Evolutionary conservation across 768 basidiomycete genomes (phyloP).

Genomic region (Lentinula edodes): DNA sequence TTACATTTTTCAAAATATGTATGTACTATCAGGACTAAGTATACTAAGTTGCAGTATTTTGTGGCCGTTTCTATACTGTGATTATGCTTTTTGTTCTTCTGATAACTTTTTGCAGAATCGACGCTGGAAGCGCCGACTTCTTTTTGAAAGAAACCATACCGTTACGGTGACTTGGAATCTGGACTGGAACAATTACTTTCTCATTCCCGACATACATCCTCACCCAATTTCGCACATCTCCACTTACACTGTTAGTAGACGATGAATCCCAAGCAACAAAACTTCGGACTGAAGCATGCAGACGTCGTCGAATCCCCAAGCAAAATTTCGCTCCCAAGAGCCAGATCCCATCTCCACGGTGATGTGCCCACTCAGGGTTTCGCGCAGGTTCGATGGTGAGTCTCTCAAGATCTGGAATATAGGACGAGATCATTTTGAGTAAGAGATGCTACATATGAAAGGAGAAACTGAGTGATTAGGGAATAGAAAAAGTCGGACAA

Average conservation of each 20-base stretch:
- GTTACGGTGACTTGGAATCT: background rate
- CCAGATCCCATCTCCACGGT: background rate
- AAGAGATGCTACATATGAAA: background rate
- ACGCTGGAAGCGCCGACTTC: background rate
- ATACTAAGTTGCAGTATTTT: too few species aligned
- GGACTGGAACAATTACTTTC: background rate
- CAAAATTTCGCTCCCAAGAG: background rate
- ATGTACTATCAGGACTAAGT: too few species aligned
- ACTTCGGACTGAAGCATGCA: background rate
- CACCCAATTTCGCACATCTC: background rate
- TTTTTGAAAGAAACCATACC: background rate
- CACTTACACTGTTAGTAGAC: background rate
- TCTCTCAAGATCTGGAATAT: background rate
- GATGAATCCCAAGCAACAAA: background rate
- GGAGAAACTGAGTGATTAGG: background rate
- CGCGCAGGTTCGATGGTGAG: background rate
- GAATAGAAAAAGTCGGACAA: background rate
- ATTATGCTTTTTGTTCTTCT: background rate
- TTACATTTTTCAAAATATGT: too few species aligned
- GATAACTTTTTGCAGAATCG: background rate
- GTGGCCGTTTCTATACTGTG: too few species aligned
- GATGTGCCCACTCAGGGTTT: background rate
- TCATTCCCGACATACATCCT: constrained; percentile 1
- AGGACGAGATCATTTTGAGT: background rate
- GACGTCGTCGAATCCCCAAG: background rate